Conservation (phyloP, 2,329 filamentous ascomycete species). For the Zelopaecilomyces penicillatus region DNA sequence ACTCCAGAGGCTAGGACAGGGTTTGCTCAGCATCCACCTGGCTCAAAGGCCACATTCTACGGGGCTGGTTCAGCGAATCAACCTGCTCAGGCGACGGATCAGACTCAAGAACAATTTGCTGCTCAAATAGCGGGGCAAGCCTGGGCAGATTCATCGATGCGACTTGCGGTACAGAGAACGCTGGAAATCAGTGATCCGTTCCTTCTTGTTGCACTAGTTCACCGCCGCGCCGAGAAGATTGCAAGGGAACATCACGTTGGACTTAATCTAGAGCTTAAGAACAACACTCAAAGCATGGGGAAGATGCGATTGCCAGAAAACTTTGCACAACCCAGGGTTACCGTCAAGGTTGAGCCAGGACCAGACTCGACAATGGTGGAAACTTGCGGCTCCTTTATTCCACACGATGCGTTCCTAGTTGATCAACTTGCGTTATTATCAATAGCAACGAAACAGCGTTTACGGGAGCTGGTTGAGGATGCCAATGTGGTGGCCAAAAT, state of each 20-base stretch:
- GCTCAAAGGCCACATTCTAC: constrained; percentile 50
- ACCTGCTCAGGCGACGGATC: constrained; percentile 38
- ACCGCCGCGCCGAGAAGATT: constrained; percentile 49
- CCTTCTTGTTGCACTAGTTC: constrained; percentile 54
- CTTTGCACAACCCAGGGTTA: constrained; percentile 44
- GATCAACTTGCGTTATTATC: constrained; percentile 80
- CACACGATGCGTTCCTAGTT: constrained; percentile 66
- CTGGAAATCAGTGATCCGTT: constrained; percentile 70
- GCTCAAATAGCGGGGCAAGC: constrained; percentile 57
- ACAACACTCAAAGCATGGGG: constrained; percentile 32
- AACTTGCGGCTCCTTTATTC: constrained; percentile 60
- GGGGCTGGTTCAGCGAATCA: constrained; percentile 60
- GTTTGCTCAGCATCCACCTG: constrained; percentile 42
- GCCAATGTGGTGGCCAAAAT: constrained; percentile 61
- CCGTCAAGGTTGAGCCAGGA: constrained; percentile 45
- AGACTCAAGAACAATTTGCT: constrained; percentile 54
- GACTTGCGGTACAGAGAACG: constrained; percentile 49
- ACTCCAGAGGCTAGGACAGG: constrained; percentile 42
- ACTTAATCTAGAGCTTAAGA: constrained; percentile 49
- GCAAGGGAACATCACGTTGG: constrained; percentile 48
- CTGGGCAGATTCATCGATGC: constrained; percentile 58
- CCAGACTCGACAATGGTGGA: constrained; percentile 56
- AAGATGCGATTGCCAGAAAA: constrained; percentile 42
- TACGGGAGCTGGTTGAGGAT: constrained; percentile 71
- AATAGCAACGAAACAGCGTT: constrained; percentile 70